Base-by-base conservation (phyloP, 2,329 filamentous ascomycete genomes). In the Purpureocillium takamizusanense region DNA sequence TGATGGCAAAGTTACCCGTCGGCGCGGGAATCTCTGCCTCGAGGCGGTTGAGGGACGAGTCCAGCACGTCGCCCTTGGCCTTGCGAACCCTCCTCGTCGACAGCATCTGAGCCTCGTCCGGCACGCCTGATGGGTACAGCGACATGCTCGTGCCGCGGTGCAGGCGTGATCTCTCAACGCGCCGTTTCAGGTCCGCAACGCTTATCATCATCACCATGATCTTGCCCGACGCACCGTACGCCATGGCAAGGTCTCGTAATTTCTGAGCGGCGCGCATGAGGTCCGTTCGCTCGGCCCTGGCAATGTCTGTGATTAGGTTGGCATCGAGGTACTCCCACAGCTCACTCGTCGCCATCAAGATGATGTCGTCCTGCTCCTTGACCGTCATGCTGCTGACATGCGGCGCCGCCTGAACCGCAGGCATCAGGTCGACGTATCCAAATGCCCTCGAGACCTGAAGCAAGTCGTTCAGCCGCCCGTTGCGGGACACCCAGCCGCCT, bases 161-260 rank as follows among this genome's bases (percentile, higher is more conserved):
- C 43, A 76, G 64, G 66, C 63, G 81, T 60, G 82, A 84, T 46
- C 84, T 77, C 56, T 94, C 85, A 41, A 73, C 68, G 45, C 87
- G 78, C 55, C 86, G 85, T 63, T 94, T 90, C 38, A 98, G 67
- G 54, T 97, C 89, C 39, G 84, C 82, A 29, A 98, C 84, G 39
- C 89, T 90, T 39, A 98, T 81, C 69, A 98, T 86, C 90, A 97
- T 97, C 33, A 98, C 87, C 89, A 97, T 97, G 46, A 97, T 86
- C 65, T 98, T 98, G 54, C 83, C 83, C 2, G 81, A 89, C 11
- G 90, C 86, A 38, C 92, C 92, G 57, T 95, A 97, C 1, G 90
- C 87, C 56, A 98, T 95, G 31, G 92, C 92, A 39, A 97, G 70
- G 64, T 98, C 92, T 42, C 92, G 81, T 25, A 98, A 74, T 63